Conservation (phyloP, 2,329 filamentous ascomycete genomes). For the Rasamsonia emersonii region DNA sequence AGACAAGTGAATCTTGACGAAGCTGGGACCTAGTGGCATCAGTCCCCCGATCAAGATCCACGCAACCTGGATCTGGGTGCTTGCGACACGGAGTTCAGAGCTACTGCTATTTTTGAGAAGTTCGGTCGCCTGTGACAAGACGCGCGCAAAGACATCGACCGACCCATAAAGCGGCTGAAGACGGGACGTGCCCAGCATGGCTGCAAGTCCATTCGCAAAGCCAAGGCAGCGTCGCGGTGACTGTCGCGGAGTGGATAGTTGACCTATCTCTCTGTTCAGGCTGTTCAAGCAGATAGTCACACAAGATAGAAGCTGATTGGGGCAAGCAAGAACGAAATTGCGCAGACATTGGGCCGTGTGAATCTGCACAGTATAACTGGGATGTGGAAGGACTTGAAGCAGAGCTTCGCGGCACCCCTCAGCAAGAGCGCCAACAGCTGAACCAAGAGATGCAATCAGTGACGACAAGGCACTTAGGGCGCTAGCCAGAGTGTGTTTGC, state of each 20-base stretch:
- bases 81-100: conserved; percentile 81
- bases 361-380: conserved; percentile 92
- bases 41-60: conserved; percentile 95
- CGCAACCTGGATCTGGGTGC: conserved; percentile 92
- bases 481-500: conserved; percentile 74
- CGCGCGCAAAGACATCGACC: conserved; percentile 86
- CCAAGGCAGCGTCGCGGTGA: conserved; percentile 78
- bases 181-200: conserved; percentile 81
- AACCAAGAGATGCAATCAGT: conserved; percentile 70
- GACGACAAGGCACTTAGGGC: conserved; percentile 71
- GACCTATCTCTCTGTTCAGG: conserved; percentile 72
- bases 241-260: conserved; percentile 65
- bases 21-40: conserved; percentile 94
- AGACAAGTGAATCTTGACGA: conserved; percentile 95
- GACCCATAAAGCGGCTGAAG: conserved; percentile 86
- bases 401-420: conserved; percentile 80
- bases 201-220: conserved; percentile 83
- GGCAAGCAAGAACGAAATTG: conserved; percentile 79
- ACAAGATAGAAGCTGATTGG: conserved; percentile 81
- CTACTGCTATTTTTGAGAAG: conserved; percentile 86
- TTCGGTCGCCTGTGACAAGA: conserved; percentile 83
- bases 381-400: conserved; percentile 83
- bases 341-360: conserved; percentile 80
- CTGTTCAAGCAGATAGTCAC: conserved; percentile 97
- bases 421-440: conserved; percentile 68